Evolutionary conservation across 192 early-diverging fungal genomes (phyloP), one percentile per base, ranked within the genome.

Genomic region (Gaertneriomyces semiglobifer): DNA sequence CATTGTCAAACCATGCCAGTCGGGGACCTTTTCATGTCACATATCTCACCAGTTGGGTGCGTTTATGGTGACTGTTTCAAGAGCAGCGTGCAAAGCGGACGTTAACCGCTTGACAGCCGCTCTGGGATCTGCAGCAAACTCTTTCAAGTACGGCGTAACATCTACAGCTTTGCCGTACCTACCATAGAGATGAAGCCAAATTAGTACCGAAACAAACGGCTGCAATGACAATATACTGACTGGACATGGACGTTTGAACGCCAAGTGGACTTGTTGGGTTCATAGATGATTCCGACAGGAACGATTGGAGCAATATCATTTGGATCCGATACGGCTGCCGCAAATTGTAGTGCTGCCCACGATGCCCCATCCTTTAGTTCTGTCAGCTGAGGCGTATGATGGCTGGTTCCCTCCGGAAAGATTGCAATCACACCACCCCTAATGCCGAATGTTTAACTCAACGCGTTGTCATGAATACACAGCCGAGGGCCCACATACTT

Each of bases 381-480:
- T 20, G 51, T 48, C 46, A 70, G 20, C 39, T 70, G 51, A 6
- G 68, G 41, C 9, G 43, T 61, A 38, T 70, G 60, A 33, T 62
- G 68, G 47, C 68, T 70, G 18, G 68, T 70, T 20, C 68, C 66
- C 56, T 70, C 68, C 1, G 59, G 59, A 46, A 70, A 70, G 33
- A 70, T 61, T 14, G 59, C 68, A 25, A 70, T 70, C 10, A 63
- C 68, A 8, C 68, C 68, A 25, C 68, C 68, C 51, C 60, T 70
- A 33, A n/a, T 25, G 43, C 16, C 7, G 18, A 63, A 11, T 44
- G 7, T 12, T 60, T 14, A 58, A 41, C 16, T 4, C 55, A 57
- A 38, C 33, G 16, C 12, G n/a, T 50, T 50, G 48, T n/a, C 18
- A 50, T 50, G 2, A 18, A 50, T 18, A 50, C 18, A 18, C 25